These are phyloP conservation scores for Vitis hybrid DNA, from an alignment of 177 flowering plant species.

Conservation along the genomic window DNA sequence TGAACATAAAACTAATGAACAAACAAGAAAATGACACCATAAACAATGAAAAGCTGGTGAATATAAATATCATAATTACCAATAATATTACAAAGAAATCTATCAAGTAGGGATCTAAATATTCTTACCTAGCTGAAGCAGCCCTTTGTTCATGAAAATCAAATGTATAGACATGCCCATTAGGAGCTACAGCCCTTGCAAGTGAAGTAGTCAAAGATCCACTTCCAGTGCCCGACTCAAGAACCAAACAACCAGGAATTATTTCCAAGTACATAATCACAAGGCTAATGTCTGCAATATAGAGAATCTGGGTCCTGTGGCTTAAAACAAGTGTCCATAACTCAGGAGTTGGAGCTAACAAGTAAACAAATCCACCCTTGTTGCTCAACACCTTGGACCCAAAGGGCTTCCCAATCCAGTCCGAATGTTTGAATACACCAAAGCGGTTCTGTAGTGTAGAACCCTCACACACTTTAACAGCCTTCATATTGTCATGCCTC, in stretches of 20 bases:
- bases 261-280: slow-evolving; percentile 78
- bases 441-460: slow-evolving; percentile 79
- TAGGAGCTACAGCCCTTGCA: slow-evolving; percentile 85
- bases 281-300: slow-evolving; percentile 90
- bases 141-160: slow-evolving; percentile 92
- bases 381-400: slow-evolving; percentile 82
- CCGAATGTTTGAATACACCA: slow-evolving; percentile 78
- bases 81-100: slow-evolving; percentile 1
- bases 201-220: slow-evolving; percentile 86
- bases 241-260: slow-evolving; percentile 84
- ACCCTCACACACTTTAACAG: slow-evolving; percentile 61
- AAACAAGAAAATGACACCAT: background rate
- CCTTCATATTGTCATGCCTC: slow-evolving; percentile 78
- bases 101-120: background rate
- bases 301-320: slow-evolving; percentile 96
- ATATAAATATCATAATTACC: background rate
- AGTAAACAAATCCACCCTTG: slow-evolving; percentile 80
- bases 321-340: slow-evolving; percentile 92
- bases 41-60: background rate
- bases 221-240: slow-evolving; percentile 94
- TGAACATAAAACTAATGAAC: background rate
- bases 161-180: slow-evolving; percentile 83
- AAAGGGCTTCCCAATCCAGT: slow-evolving; percentile 88
- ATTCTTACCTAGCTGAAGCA: slow-evolving; percentile 72
- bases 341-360: slow-evolving; percentile 92